Evolutionary conservation across 2,329 filamentous ascomycete species (phyloP).

Genomic region (Aspergillus aculeatinus): DNA sequence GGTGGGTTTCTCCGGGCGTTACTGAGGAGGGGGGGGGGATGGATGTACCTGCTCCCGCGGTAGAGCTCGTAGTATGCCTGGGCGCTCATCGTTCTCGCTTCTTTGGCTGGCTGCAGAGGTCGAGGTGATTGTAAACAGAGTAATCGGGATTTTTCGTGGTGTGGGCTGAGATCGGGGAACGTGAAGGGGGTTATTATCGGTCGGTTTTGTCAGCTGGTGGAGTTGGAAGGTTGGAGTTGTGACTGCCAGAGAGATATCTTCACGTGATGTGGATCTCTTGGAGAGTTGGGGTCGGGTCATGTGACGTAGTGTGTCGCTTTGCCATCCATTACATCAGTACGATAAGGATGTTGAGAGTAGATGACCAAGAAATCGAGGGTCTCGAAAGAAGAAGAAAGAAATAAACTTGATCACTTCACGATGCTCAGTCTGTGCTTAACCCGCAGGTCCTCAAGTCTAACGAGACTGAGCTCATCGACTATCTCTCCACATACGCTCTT

Average conservation of each 20-base stretch:
- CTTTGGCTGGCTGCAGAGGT: neutral
- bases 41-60: constrained; percentile 84
- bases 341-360: neutral
- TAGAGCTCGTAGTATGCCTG: constrained; percentile 87
- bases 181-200: no score
- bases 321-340: neutral
- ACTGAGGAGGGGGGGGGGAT: neutral
- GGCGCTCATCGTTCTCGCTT: constrained; percentile 45
- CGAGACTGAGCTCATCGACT: neutral
- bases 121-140: neutral
- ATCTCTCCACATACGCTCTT: neutral
- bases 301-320: neutral
- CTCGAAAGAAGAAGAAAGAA: no score
- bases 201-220: no score
- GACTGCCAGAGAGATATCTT: neutral
- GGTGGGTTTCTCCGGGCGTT: neutral
- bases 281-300: neutral
- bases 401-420: neutral
- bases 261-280: constrained; percentile 8
- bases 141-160: neutral
- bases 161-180: neutral
- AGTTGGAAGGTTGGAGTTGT: no score
- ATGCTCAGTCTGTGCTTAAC: neutral
- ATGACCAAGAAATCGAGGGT: no score
- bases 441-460: neutral